Percentiles rank a stretch among this genome's conserved stretches.
phyloP scores from a whole-genome alignment of 306 rosid genomes.

The Vicia villosa region DNA sequence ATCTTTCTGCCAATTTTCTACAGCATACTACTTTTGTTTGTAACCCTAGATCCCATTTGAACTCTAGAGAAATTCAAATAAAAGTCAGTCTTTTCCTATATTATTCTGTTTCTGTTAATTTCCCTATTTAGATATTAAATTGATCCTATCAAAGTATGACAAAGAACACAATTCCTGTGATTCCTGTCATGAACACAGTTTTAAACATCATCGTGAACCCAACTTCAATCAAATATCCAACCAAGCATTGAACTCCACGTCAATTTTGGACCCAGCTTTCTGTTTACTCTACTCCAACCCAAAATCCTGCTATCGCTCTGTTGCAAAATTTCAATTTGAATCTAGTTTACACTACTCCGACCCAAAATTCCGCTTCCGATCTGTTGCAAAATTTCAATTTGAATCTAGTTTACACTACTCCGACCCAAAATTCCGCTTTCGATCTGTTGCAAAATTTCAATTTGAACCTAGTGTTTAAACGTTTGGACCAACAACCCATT shows the following conservation, averaged over 20 bases:
- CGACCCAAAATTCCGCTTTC: background rate
- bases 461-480: background rate
- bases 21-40: too few species aligned
- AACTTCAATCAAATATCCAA: background rate
- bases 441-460: background rate
- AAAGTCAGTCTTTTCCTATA: too few species aligned
- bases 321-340: too few species aligned
- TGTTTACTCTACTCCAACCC: background rate
- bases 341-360: too few species aligned
- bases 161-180: background rate
- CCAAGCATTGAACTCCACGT: background rate
- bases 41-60: too few species aligned
- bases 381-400: background rate
- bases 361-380: background rate
- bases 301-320: background rate
- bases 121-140: too few species aligned
- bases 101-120: too few species aligned
- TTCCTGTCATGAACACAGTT: background rate
- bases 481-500: background rate
- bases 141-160: too few species aligned
- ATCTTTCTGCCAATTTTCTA: too few species aligned
- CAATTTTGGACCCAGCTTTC: background rate
- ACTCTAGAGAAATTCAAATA: too few species aligned
- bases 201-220: background rate
- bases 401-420: background rate